Conservation (phyloP, 2,329 filamentous ascomycete species). For the Pseudocercospora macadamiae region DNA sequence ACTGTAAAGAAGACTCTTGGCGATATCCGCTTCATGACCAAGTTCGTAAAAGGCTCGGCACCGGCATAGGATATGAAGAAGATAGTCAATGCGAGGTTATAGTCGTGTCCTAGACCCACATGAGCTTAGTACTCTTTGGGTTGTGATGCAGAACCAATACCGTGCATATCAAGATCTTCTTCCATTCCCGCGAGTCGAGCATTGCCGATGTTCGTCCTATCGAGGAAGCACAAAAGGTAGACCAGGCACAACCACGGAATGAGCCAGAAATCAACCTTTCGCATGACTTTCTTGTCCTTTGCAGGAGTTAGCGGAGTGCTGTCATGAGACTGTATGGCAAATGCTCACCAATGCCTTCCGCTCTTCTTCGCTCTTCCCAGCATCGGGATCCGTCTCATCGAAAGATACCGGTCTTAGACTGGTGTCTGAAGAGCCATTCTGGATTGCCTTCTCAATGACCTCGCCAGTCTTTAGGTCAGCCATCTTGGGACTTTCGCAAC, state of each 20-base stretch:
- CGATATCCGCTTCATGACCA: conserved; percentile 73
- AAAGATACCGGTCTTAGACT: conserved; percentile 7
- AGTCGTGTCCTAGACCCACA: conserved; percentile 54
- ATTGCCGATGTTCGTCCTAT: conserved; percentile 52
- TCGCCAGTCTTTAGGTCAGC: conserved; percentile 9
- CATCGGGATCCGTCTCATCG: conserved; percentile 14
- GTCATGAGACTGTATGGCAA: too few species aligned
- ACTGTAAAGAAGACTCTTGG: conserved; percentile 73
- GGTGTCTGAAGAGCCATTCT: conserved; percentile 6
- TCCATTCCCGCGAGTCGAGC: conserved; percentile 61
- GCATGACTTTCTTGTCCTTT: conserved; percentile 52
- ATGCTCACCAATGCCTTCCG: conserved; percentile 6
- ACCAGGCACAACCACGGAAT: conserved; percentile 57
- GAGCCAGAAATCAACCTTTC: conserved; percentile 56
- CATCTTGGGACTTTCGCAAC: conserved; percentile 1
- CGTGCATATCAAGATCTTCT: conserved; percentile 63
- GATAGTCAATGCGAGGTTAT: conserved; percentile 75
- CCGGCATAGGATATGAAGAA: conserved; percentile 86
- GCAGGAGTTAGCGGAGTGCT: neutral
- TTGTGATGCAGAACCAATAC: neutral
- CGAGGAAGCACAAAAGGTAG: conserved; percentile 56
- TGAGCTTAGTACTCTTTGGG: neutral
- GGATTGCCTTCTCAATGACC: conserved; percentile 1
- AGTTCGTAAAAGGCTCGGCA: conserved; percentile 77
- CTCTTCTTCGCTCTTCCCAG: conserved; percentile 14